Conservation (phyloP, 805 yeast genomes). For the Teunomyces pallodes region DNA sequence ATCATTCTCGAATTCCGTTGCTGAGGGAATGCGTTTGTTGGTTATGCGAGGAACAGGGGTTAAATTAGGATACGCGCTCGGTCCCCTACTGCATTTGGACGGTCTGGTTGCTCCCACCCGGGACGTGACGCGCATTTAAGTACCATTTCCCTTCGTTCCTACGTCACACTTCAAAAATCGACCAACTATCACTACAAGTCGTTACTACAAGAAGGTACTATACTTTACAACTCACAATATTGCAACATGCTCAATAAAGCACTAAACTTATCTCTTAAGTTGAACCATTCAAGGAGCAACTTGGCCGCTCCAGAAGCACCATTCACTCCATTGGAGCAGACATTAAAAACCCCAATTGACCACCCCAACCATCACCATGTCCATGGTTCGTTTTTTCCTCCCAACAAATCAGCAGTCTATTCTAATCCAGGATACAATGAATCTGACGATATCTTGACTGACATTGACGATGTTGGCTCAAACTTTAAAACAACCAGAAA, state of each 20-base stretch:
- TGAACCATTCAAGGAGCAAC: constrained; percentile 29
- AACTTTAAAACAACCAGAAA: constrained; percentile 20
- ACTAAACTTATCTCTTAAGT: constrained; percentile 30
- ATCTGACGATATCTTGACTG: constrained; percentile 42
- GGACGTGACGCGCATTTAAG: constrained; percentile 1
- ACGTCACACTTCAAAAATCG: neutral
- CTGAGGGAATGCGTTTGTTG: neutral
- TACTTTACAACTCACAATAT: neutral
- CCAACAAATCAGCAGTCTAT: constrained; percentile 21
- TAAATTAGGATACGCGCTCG: neutral
- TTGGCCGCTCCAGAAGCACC: constrained; percentile 25
- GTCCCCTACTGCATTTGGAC: neutral
- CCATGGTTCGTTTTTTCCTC: neutral
- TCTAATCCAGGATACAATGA: constrained; percentile 35
- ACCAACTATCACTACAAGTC: too few relatives aligned
- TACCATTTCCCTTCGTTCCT: neutral
- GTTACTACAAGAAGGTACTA: neutral
- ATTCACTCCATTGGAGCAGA: constrained; percentile 46
- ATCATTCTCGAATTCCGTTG: neutral
- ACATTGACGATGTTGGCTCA: constrained; percentile 29
- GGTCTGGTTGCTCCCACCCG: constrained; percentile 1
- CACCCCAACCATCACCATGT: constrained; percentile 15
- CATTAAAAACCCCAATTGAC: constrained; percentile 39
- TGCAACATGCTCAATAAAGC: constrained; percentile 29
- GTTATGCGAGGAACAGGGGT: neutral